Evolutionary conservation across 352 stramenopile species (phyloP).

Genomic region (Globisporangium canariense): DNA sequence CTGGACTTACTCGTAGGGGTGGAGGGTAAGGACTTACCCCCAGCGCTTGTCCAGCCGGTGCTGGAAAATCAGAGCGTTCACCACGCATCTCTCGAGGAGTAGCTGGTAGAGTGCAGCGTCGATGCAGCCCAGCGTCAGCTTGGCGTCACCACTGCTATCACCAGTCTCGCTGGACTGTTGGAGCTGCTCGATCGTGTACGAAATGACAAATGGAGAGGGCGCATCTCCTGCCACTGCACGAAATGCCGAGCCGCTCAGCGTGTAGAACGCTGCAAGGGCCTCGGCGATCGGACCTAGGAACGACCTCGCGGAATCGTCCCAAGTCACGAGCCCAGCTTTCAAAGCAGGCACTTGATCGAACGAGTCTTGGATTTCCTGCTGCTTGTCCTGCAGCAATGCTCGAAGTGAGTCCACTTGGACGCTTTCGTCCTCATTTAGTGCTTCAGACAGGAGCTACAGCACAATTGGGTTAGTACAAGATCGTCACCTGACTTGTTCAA

Average conservation of each 20-base stretch:
- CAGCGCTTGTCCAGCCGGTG: conserved; percentile 9
- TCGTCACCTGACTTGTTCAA: too few species aligned
- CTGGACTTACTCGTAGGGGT: background rate
- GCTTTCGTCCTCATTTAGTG: conserved; percentile 11
- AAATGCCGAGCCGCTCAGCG: conserved; percentile 9
- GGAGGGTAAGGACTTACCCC: background rate
- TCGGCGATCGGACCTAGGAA: conserved; percentile 5
- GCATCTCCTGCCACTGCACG: background rate
- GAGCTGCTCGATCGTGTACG: conserved; percentile 15
- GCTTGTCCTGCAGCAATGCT: conserved; percentile 1
- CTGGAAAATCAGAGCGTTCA: conserved; percentile 9
- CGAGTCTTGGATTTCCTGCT: conserved; percentile 11
- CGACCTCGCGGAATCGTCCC: background rate
- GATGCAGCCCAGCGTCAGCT: background rate
- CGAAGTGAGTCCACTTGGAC: background rate
- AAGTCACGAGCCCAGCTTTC: conserved; percentile 6
- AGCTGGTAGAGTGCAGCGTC: conserved; percentile 11
- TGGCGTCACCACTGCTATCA: background rate
- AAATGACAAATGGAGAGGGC: conserved; percentile 16
- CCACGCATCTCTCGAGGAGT: conserved; percentile 9
- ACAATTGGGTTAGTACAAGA: background rate
- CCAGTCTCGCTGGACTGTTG: background rate
- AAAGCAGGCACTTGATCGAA: conserved; percentile 13
- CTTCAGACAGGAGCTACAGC: conserved; percentile 15
- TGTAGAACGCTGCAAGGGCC: conserved; percentile 12